Base-by-base conservation (phyloP, 495 filamentous ascomycete genomes). In the Penicillium pulvis region DNA sequence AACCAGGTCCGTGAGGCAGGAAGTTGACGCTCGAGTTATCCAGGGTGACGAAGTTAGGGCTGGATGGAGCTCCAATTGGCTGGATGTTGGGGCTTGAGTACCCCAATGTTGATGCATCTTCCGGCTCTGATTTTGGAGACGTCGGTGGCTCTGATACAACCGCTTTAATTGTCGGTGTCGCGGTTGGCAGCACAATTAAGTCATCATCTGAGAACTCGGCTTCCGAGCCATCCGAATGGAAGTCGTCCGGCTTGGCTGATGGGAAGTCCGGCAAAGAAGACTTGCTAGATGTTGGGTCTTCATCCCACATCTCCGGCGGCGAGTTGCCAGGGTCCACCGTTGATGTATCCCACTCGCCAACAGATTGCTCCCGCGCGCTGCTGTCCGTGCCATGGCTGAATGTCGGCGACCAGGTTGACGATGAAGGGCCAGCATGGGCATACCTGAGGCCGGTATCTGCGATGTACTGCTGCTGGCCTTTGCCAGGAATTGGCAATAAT, bases 1-100 rank as follows among this genome's bases (percentile, higher is more conserved):
- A 74, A 16, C 70, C 71, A 2, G 71, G 66, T 8, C 69, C 72
- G 26, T 69, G 63, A 12, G 62, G 69, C n/a, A 73, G 62, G 41
- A 79, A 73, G 47, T 75, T 75, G 19, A 73, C 53, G 55, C 78
- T 80, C 14, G 78, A 80, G 33, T 70, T 78, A 55, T 78, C 73
- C 57, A 75, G 57, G 5, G 72, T 66, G 14, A 77, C 72, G 47
- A 78, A 75, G 56, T 79, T 80, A 17, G 76, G 76, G 42, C 78
- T 79, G 23, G 78, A 80, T 1, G 76, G 74, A 19, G 68, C 72
- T 6, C 74, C 78, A 48, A 79, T 74, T 2, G 67, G 72, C 24
- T 76, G 66, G 19, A 80, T 51, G 39, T 78, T 79, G 0, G 76
- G 78, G 60, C 78, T 80, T 17, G 76, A 78, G 20, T 68, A 66